Evolutionary conservation across 2,329 filamentous ascomycete species (phyloP).

Genomic region (Ophiostoma tasmaniense): DNA sequence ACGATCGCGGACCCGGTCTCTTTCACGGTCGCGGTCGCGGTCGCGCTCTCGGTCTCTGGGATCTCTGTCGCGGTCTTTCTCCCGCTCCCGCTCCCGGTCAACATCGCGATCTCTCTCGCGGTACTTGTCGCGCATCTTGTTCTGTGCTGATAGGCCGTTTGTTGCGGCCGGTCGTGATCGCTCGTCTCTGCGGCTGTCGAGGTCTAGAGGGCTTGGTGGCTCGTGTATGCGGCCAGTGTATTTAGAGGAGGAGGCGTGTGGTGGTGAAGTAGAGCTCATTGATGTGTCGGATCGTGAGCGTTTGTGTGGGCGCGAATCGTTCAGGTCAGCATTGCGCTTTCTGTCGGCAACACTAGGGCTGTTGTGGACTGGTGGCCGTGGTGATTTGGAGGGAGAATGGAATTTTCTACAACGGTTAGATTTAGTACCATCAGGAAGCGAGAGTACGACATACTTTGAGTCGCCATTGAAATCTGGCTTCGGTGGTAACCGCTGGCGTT

Average conservation of each 20-base stretch:
- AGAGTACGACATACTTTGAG: slow-evolving; percentile 22
- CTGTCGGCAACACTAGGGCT: slow-evolving; percentile 34
- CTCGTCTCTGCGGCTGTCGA: slow-evolving; percentile 17
- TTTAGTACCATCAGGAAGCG: neutral
- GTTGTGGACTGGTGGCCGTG: slow-evolving; percentile 23
- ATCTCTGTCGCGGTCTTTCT: slow-evolving; percentile 4
- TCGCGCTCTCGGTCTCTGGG: slow-evolving; percentile 6
- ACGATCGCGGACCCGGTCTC: neutral
- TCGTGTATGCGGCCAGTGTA: slow-evolving; percentile 15
- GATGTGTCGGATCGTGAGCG: slow-evolving; percentile 34
- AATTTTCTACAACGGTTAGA: slow-evolving; percentile 24
- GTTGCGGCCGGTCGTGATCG: slow-evolving; percentile 9
- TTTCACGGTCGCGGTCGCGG: neutral
- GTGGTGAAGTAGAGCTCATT: slow-evolving; percentile 20
- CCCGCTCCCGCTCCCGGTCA: slow-evolving; percentile 2
- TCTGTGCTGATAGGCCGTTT: slow-evolving; percentile 12
- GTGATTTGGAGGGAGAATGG: slow-evolving; percentile 25
- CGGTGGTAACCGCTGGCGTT: slow-evolving; percentile 12
- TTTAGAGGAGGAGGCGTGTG: slow-evolving; percentile 8
- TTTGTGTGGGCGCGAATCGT: slow-evolving; percentile 41
- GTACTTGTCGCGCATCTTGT: slow-evolving; percentile 12
- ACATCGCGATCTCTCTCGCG: neutral
- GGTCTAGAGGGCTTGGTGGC: slow-evolving; percentile 19
- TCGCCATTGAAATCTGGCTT: slow-evolving; percentile 24
- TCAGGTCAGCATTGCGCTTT: slow-evolving; percentile 39